These are phyloP conservation scores for Wolfiporia cocos DNA, from an alignment of 1,284 basidiomycete species.

Conservation along the genomic window DNA sequence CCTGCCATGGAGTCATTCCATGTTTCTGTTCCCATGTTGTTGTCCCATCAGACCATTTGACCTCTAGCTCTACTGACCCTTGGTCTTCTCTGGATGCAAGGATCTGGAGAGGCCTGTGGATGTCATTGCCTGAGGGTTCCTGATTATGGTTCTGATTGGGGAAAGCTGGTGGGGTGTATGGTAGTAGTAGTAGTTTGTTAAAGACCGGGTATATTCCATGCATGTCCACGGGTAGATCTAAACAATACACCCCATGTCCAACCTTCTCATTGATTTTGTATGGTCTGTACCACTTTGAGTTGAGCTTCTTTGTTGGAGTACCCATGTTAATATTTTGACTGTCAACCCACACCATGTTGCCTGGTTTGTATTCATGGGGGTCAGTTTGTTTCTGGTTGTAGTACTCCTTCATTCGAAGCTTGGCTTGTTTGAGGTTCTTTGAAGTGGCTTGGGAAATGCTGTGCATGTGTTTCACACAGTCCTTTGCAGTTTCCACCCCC, in stretches of 20 bases:
- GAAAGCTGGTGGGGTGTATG: background rate
- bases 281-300: background rate
- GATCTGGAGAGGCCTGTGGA: too few species aligned
- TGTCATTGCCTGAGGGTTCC: too few species aligned
- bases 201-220: too few species aligned
- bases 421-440: too few species aligned
- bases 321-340: background rate
- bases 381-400: background rate
- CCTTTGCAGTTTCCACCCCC: too few species aligned
- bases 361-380: background rate
- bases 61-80: too few species aligned
- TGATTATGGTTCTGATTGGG: background rate
- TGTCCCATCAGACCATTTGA: too few species aligned
- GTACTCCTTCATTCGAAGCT: background rate
- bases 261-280: background rate
- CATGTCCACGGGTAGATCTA: background rate
- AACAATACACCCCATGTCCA: background rate
- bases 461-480: too few species aligned
- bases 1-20: too few species aligned
- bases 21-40: too few species aligned
- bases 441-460: too few species aligned
- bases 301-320: background rate
- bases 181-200: background rate
- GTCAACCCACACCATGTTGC: background rate
- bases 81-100: too few species aligned